Evolutionary conservation across 1,284 basidiomycete species (phyloP).

Genomic region (Pseudozyma tsukubaensis): DNA sequence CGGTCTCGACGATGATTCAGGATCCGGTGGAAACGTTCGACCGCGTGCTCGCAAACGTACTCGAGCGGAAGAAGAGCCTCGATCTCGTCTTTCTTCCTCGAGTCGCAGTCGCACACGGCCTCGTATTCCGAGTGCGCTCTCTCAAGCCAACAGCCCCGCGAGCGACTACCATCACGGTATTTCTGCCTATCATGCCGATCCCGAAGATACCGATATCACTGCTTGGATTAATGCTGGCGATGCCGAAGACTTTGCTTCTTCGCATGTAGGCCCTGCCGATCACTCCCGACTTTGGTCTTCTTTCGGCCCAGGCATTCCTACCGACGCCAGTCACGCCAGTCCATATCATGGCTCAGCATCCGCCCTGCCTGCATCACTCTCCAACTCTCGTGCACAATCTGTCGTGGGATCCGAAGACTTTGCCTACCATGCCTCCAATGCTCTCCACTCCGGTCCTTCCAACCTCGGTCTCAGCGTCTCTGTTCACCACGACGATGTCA

Average conservation of each 20-base stretch:
- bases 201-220: conserved; percentile 51
- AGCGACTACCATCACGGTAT: conserved; percentile 50
- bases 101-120: conserved; percentile 45
- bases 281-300: conserved; percentile 51
- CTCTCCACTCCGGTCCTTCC: conserved; percentile 25
- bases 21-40: conserved; percentile 46
- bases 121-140: conserved; percentile 38
- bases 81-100: conserved; percentile 43
- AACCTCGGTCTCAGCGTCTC: conserved; percentile 41
- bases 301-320: conserved; percentile 32
- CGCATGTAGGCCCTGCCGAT: conserved; percentile 19
- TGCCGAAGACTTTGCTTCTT: conserved; percentile 31
- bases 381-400: conserved; percentile 39
- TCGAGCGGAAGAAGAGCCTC: conserved; percentile 40
- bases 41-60: conserved; percentile 45
- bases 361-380: conserved; percentile 23
- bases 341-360: conserved; percentile 35
- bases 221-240: conserved; percentile 55
- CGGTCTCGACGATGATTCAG: conserved; percentile 46
- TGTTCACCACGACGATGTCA: conserved; percentile 17
- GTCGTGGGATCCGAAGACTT: conserved; percentile 40
- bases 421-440: conserved; percentile 24
- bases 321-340: conserved; percentile 23
- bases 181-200: conserved; percentile 42
- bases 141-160: conserved; percentile 40